Evolutionary conservation across 23 red algal species (phyloP).

Genomic region (Gracilaria domingensis): DNA sequence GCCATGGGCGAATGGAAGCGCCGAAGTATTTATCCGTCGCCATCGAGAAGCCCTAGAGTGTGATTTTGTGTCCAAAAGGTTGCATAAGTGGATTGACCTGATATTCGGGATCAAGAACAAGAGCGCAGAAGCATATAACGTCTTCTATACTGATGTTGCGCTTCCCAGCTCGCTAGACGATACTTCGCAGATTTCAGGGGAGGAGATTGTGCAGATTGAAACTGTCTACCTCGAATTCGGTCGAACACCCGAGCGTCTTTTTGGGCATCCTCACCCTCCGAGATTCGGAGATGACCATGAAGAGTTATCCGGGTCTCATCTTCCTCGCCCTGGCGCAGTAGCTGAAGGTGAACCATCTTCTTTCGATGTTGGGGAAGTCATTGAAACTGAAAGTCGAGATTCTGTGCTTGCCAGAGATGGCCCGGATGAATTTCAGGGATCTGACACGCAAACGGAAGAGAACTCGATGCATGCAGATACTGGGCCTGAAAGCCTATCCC

Average conservation of each 20-base stretch:
- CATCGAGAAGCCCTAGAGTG: conserved; percentile 74
- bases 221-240: conserved; percentile 86
- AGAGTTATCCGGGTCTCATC: background rate
- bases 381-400: background rate
- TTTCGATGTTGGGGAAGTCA: background rate
- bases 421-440: background rate
- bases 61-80: conserved; percentile 62
- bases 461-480: background rate
- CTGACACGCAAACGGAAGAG: background rate
- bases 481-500: background rate
- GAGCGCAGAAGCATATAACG: conserved; percentile 58
- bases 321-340: background rate
- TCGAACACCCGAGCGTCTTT: conserved; percentile 75
- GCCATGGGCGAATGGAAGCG: conserved; percentile 76
- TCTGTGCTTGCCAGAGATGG: background rate
- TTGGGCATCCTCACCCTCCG: conserved; percentile 70
- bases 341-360: background rate
- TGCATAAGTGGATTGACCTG: conserved; percentile 90
- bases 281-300: conserved; percentile 67
- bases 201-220: conserved; percentile 65
- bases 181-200: background rate
- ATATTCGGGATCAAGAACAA: conserved; percentile 88
- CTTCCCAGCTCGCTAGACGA: conserved; percentile 65
- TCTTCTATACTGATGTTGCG: conserved; percentile 80
- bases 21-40: conserved; percentile 69